Evolutionary conservation across 768 basidiomycete species (phyloP).

Genomic region (Rhodosporidiobolus odoratus): DNA sequence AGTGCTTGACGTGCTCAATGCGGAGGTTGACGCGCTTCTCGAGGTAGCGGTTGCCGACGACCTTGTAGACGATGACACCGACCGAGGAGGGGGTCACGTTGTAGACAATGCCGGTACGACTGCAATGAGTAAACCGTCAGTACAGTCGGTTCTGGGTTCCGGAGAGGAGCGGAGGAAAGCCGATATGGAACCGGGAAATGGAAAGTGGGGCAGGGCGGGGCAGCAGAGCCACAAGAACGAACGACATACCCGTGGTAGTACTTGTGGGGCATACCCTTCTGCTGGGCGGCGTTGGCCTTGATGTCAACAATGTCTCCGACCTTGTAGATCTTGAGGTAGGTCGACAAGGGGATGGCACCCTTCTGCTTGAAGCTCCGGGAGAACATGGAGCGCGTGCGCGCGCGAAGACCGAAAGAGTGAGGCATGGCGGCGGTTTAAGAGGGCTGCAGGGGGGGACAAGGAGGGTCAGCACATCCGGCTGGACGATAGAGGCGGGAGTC

Average conservation of each 20-base stretch:
- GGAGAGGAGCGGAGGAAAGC: conserved; percentile 24
- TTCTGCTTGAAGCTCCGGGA: conserved; percentile 97
- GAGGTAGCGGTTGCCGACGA: conserved; percentile 97
- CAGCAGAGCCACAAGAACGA: too few species aligned
- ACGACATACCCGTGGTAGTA: conserved; percentile 75
- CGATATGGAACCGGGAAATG: neutral
- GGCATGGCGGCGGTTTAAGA: conserved; percentile 60
- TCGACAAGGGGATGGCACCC: conserved; percentile 83
- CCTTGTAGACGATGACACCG: conserved; percentile 95
- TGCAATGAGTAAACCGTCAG: conserved; percentile 46
- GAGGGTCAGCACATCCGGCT: neutral
- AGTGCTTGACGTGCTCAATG: conserved; percentile 86
- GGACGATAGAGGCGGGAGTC: too few species aligned
- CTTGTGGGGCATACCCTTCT: conserved; percentile 99
- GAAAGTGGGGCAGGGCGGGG: too few species aligned
- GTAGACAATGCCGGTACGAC: conserved; percentile 96
- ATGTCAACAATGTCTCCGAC: conserved; percentile 99
- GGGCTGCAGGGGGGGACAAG: conserved; percentile 2
- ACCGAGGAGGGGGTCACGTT: conserved; percentile 93
- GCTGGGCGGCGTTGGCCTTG: conserved; percentile 97
- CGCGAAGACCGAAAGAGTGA: conserved; percentile 99
- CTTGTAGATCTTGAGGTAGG: conserved; percentile 85
- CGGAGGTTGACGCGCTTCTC: conserved; percentile 99
- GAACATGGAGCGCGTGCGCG: conserved; percentile 99
- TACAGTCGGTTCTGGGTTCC: neutral